Evolutionary conservation across 1,139 yeast genomes (phyloP).

Genomic region (Geotrichum fermentans): DNA sequence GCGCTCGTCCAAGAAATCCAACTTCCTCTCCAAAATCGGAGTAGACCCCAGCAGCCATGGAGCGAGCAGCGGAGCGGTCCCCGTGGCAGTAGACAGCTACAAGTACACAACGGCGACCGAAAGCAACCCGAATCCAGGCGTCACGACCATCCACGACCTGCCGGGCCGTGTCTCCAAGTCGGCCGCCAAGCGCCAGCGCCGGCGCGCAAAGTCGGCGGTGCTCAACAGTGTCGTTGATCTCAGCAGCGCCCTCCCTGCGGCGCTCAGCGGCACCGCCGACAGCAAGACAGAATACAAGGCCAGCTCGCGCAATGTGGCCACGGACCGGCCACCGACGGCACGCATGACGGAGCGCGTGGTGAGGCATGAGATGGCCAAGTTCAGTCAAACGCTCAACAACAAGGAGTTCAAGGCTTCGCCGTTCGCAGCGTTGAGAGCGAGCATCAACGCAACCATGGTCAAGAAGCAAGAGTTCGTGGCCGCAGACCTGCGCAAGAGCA

Average conservation of each 20-base stretch:
- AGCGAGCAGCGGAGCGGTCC: constrained; percentile 4
- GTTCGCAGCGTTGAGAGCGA: constrained; percentile 28
- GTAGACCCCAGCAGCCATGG: constrained; percentile 9
- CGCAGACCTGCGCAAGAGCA: not conserved
- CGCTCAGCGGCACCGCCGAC: constrained; percentile 19
- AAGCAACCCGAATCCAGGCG: constrained; percentile 11
- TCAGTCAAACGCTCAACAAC: constrained; percentile 27
- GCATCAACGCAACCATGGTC: constrained; percentile 25
- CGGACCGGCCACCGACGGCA: constrained; percentile 30
- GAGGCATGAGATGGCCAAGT: constrained; percentile 31
- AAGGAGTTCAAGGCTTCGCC: constrained; percentile 29
- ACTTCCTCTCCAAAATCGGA: constrained; percentile 23
- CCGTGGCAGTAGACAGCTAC: constrained; percentile 18
- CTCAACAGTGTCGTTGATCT: constrained; percentile 33
- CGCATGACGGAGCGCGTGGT: constrained; percentile 34
- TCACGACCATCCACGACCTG: constrained; percentile 21
- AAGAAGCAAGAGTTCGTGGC: constrained; percentile 27
- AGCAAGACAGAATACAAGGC: constrained; percentile 21
- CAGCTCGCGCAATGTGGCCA: constrained; percentile 21
- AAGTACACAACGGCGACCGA: constrained; percentile 20
- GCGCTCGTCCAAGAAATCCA: constrained; percentile 25
- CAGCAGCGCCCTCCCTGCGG: constrained; percentile 32
- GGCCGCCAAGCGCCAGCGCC: constrained; percentile 25
- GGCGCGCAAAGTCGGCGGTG: constrained; percentile 31
- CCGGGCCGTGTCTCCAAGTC: constrained; percentile 29